phyloP scores from a whole-genome alignment of 2,329 filamentous ascomycete species.

The Monilinia vaccinii-corymbosi region DNA sequence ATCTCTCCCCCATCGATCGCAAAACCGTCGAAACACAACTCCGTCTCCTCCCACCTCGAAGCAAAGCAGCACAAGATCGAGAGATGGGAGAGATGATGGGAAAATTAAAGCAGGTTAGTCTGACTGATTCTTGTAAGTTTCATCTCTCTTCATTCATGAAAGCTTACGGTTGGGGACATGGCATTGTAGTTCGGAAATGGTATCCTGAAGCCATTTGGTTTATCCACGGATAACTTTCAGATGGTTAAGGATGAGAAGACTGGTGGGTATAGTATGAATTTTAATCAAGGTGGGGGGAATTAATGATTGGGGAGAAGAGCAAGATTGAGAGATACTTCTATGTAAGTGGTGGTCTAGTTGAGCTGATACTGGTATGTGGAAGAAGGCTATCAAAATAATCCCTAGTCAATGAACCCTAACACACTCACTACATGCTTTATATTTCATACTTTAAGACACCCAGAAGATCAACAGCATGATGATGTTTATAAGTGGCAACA shows the following conservation, averaged over 20 bases:
- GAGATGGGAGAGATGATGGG: constrained; percentile 98
- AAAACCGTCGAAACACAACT: constrained; percentile 61
- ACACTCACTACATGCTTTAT: no score
- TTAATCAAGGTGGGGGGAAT: constrained; percentile 36
- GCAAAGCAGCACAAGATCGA: constrained; percentile 71
- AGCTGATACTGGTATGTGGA: not conserved
- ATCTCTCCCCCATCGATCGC: constrained; percentile 56
- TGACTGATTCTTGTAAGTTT: not conserved
- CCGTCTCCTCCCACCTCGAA: constrained; percentile 52
- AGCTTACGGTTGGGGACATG: not conserved
- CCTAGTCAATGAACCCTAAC: no score
- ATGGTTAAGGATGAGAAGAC: constrained; percentile 85
- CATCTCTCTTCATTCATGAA: not conserved
- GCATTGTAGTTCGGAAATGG: constrained; percentile 66
- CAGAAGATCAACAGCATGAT: no score
- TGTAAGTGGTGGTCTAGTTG: not conserved
- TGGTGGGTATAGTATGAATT: constrained; percentile 92
- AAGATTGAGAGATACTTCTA: not conserved
- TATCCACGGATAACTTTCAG: constrained; percentile 91
- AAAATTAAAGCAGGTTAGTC: constrained; percentile 71
- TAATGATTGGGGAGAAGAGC: not conserved
- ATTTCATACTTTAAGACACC: no score
- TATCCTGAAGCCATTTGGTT: constrained; percentile 82
- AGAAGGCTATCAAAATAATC: not conserved
- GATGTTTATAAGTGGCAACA: no score